Evolutionary conservation across 2,329 filamentous ascomycete species (phyloP).

Genomic region (Fusarium gaditjirri): DNA sequence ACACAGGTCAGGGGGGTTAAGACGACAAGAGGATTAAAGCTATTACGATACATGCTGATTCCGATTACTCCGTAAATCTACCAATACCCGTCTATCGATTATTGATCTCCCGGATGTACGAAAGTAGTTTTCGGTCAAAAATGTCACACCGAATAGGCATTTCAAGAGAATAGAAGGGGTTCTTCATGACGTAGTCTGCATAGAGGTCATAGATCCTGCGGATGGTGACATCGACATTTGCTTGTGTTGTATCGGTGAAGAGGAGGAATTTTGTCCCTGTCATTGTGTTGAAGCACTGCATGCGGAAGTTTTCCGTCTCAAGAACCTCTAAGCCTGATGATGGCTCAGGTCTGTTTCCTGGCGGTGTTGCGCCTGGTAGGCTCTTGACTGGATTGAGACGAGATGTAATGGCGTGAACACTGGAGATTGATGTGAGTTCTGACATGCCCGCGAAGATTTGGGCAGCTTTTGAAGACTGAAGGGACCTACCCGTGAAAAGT

Average conservation of each 20-base stretch:
- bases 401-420: conserved; percentile 76
- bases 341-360: conserved; percentile 66
- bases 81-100: conserved; percentile 55
- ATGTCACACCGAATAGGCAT: conserved; percentile 97
- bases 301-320: conserved; percentile 91
- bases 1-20: conserved; percentile 41
- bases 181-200: conserved; percentile 98
- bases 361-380: conserved; percentile 49
- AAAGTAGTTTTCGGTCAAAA: conserved; percentile 87
- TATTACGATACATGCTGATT: conserved; percentile 37
- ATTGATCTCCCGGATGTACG: conserved; percentile 80
- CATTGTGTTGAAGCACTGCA: conserved; percentile 95
- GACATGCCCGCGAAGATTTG: conserved; percentile 1
- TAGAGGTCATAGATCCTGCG: conserved; percentile 93
- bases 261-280: conserved; percentile 96
- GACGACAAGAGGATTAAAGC: conserved; percentile 42
- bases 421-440: conserved; percentile 45
- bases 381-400: conserved; percentile 67
- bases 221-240: conserved; percentile 86
- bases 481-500: conserved; percentile 87
- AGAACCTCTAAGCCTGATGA: conserved; percentile 89
- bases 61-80: conserved; percentile 24
- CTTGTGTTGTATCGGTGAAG: conserved; percentile 90
- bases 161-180: conserved; percentile 97
- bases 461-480: background rate